A percentile compares a stretch with the other conserved stretches of the same genome.
Evolutionary conservation across 306 rosid genomes (phyloP).

Genomic region (Ammopiptanthus mongolicus): DNA sequence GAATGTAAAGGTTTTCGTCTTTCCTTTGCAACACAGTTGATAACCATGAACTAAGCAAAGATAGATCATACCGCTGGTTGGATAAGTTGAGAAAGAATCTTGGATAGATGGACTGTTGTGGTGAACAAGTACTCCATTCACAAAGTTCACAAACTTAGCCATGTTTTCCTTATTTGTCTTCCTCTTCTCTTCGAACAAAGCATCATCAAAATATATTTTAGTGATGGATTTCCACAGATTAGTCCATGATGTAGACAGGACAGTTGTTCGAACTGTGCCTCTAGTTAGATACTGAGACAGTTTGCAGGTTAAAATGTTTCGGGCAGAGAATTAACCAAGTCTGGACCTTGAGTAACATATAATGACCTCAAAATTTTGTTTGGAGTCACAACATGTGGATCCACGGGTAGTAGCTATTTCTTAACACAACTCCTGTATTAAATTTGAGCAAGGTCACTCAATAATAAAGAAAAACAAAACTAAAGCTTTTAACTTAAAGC

Average conservation of each 20-base stretch:
- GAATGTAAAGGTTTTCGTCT: not conserved
- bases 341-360: no score
- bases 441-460: no score
- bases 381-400: no score
- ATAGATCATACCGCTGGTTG: not conserved
- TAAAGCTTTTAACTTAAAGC: no score
- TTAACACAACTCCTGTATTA: no score
- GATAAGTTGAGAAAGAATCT: not conserved
- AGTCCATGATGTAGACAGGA: not conserved
- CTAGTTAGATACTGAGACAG: not conserved
- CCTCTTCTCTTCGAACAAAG: no score
- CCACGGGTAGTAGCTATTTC: no score
- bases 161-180: no score
- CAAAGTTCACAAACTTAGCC: not conserved
- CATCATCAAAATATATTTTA: no score
- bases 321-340: no score
- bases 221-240: not conserved
- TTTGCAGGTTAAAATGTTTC: not conserved
- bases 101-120: not conserved
- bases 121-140: not conserved
- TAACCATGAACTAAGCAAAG: not conserved
- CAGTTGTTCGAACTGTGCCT: not conserved
- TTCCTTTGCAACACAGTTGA: not conserved
- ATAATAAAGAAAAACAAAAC: no score
- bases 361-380: no score